Base-by-base conservation (phyloP, 2,329 filamentous ascomycete species). In the Hansfordia pulvinata region DNA sequence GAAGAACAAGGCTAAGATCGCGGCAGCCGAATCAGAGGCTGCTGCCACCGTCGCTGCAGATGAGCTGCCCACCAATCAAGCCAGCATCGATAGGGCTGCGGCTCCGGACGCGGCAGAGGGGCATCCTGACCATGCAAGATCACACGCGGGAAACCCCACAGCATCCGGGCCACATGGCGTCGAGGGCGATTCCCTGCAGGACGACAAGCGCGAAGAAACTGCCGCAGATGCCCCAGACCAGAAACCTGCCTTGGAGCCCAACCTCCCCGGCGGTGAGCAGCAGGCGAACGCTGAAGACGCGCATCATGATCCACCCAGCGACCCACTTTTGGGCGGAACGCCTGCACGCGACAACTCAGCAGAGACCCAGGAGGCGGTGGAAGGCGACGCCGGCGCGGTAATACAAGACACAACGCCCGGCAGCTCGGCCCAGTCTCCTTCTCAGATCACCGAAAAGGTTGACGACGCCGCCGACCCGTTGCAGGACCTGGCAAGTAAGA, bases 1-100 rank as follows among this genome's bases (percentile, higher is more conserved):
- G 30, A 44, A 45, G 29, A 45, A 42, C 33, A 41, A 42, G 30
- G 36, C 30, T 31, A 44, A 41, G 25, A 41, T 44, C 28, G 35
- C 30, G 22, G 24, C 35, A 9, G 30, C 34, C 11, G 20, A 15
- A 24, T 18, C 24, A 15, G 21, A 20, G 5, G n/a, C 16, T 12
- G 12, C 27, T 25, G 27, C 18, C 11, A 9, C 27, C 10, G 12
- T n/a, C 11, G 10, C 17, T 23, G 18, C 22, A 17, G 27, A 29
- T 20, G 19, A 8, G 8, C 19, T 20, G n/a, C n/a, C n/a, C n/a
- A n/a, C n/a, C n/a, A n/a, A n/a, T n/a, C n/a, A n/a, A n/a, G n/a
- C n/a, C n/a, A n/a, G n/a, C n/a, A n/a, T n/a, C n/a, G n/a, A n/a
- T n/a, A n/a, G n/a, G n/a, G n/a, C n/a, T n/a, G n/a, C n/a, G n/a